Evolutionary conservation across 805 yeast species (phyloP).

Genomic region (Candida silvatica): DNA sequence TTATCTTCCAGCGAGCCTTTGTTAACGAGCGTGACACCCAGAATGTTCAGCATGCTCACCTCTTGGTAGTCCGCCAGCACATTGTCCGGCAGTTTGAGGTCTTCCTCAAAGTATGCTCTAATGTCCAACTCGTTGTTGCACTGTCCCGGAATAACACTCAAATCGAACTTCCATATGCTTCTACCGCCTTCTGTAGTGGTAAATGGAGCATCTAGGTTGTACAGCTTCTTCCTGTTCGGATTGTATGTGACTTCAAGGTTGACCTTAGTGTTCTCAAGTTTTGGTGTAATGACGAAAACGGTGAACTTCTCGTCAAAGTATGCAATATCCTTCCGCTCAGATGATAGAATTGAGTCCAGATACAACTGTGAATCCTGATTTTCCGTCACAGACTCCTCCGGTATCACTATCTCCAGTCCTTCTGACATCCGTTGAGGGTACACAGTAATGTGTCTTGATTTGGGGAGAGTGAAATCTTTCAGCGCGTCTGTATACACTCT

Average conservation of each 20-base stretch:
- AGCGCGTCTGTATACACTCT: too few species aligned
- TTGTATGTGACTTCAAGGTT: conserved; percentile 1
- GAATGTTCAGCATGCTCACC: conserved; percentile 8
- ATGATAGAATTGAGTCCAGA: conserved; percentile 32
- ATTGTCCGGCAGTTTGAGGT: conserved; percentile 4
- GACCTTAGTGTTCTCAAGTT: not conserved
- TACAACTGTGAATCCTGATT: conserved; percentile 6
- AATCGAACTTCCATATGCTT: conserved; percentile 11
- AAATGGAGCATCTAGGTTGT: conserved; percentile 5
- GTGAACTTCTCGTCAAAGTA: conserved; percentile 13
- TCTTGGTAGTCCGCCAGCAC: conserved; percentile 8
- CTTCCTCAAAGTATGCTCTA: conserved; percentile 11
- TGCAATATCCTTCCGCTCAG: conserved; percentile 29
- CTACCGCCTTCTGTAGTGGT: not conserved
- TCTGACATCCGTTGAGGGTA: too few species aligned
- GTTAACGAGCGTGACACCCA: conserved; percentile 6
- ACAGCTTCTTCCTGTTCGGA: not conserved
- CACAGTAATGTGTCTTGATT: too few species aligned
- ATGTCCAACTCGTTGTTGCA: conserved; percentile 9
- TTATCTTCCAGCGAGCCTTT: conserved; percentile 1
- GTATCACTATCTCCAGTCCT: conserved; percentile 1
- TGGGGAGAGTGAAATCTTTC: too few species aligned
- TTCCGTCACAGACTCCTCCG: not conserved
- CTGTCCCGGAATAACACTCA: conserved; percentile 14
- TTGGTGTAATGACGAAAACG: conserved; percentile 5